A percentile compares a stretch with the other conserved stretches of the same genome.
Evolutionary conservation across 805 yeast genomes (phyloP).

Genomic region (Spathaspora boniae): DNA sequence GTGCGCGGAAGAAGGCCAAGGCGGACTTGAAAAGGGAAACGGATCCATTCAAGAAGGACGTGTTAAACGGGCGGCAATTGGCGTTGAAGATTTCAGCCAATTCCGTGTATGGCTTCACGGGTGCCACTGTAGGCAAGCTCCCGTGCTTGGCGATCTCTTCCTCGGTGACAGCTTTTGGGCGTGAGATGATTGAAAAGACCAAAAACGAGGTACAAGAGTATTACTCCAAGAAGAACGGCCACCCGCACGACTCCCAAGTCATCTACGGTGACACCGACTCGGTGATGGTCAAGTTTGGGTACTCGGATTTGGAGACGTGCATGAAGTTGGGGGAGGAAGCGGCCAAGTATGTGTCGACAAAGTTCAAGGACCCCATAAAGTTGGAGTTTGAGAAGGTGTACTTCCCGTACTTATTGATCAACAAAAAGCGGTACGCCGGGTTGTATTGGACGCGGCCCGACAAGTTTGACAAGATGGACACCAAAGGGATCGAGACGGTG

Average conservation of each 20-base stretch:
- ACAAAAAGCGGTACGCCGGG: conserved; percentile 97
- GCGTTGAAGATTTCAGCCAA: conserved; percentile 96
- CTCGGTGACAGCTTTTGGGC: conserved; percentile 91
- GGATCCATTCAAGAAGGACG: conserved; percentile 91
- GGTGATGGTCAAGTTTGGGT: conserved; percentile 97
- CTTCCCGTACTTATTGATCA: conserved; percentile 88
- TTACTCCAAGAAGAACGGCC: conserved; percentile 80
- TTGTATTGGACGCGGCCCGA: conserved; percentile 91
- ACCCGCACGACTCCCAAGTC: conserved; percentile 79
- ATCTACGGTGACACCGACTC: conserved; percentile 99
- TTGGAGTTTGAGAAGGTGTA: conserved; percentile 96
- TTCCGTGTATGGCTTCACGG: conserved; percentile 98
- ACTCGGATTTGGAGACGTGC: conserved; percentile 70
- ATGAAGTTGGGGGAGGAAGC: conserved; percentile 95
- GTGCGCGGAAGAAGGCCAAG: conserved; percentile 93
- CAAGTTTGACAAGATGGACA: conserved; percentile 95
- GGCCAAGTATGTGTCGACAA: conserved; percentile 77
- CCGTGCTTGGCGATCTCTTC: conserved; percentile 97
- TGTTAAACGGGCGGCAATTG: conserved; percentile 93
- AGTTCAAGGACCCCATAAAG: conserved; percentile 83
- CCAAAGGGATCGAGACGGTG: conserved; percentile 97
- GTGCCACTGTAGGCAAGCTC: conserved; percentile 95
- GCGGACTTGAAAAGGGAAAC: conserved; percentile 86
- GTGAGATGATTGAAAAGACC: conserved; percentile 94
- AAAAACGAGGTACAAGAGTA: conserved; percentile 79